Evolutionary conservation across 2,329 filamentous ascomycete genomes (phyloP), one percentile per base, ranked within the genome.

Genomic region (Fusarium fracticaudum): DNA sequence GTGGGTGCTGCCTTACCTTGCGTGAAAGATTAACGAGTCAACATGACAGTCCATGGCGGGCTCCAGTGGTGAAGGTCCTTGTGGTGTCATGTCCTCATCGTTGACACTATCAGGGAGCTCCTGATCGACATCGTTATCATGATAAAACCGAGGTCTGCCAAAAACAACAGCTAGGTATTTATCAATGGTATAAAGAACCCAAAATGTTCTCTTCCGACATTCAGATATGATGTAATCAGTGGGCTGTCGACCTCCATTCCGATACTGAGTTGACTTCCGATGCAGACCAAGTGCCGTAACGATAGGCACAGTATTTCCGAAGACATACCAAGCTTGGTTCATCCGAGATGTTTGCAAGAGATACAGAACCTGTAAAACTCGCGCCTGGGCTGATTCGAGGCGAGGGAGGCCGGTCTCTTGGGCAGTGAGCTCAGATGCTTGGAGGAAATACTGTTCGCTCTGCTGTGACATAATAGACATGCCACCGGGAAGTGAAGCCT

Each of bases 61-160:
- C 8, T 83, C 79, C 7, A 67, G 11, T 5, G 80, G 66, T 4
- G 74, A 69, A 13, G 83, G 77, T 31, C 87, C 81, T 38, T 84
- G 76, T 14, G 84, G 74, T 2, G 86, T 84, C 80, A 91, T 86
- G 37, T 90, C 85, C 43, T 89, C 86, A 66, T 91, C 89, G 62
- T 90, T 88, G 48, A 90, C 84, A 3, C 82, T 74, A 22, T 85
- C 85, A 0, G 90, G 90, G n/a, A 89, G 83, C 6, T 87, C 85
- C 65, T 91, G 90, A 60, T 92, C 90, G 54, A 91, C 89, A 58
- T 92, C 89, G 40, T 91, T 88, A 50, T 92, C 90, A 55, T 90
- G 89, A 33, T 91, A 88, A 20, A 90, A 84, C 13, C 88, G 80
- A 2, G 90, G 90, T 11, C 90, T 84, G 0, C 90, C 90, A 37